Conservation (phyloP, 305 asterid species). For the Rubia peregrina region DNA sequence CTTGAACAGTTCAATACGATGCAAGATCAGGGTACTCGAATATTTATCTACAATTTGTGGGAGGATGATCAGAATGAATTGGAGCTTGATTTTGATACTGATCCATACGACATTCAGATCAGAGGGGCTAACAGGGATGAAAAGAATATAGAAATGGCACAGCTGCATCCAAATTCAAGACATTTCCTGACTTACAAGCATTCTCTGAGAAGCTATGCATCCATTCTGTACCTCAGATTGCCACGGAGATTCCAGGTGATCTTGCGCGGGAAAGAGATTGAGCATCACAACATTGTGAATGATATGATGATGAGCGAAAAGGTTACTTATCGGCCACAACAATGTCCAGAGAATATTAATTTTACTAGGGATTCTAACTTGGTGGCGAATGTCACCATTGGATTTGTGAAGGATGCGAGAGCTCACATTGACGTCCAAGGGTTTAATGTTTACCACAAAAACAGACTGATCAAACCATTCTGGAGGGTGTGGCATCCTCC, state of each 20-base stretch:
- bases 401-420: not conserved
- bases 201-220: not conserved
- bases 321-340: not conserved
- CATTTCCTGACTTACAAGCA: not conserved
- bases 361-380: not conserved
- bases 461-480: not conserved
- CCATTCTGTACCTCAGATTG: not conserved
- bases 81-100: not conserved
- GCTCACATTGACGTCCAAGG: not conserved
- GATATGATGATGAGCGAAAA: not conserved
- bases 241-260: not conserved
- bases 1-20: not conserved
- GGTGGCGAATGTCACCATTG: not conserved
- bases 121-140: not conserved
- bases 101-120: not conserved
- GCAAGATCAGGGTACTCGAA: not conserved
- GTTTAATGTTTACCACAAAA: not conserved
- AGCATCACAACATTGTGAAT: conserved; percentile 2
- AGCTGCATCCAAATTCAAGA: not conserved
- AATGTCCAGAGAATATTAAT: not conserved
- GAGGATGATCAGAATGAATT: not conserved
- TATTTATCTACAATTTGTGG: not conserved
- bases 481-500: not conserved
- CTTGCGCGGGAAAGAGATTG: not conserved
- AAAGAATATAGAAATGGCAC: not conserved